These are phyloP conservation scores for Barnettozyma salicaria DNA, from an alignment of 805 yeast genomes.

Conservation along the genomic window DNA sequence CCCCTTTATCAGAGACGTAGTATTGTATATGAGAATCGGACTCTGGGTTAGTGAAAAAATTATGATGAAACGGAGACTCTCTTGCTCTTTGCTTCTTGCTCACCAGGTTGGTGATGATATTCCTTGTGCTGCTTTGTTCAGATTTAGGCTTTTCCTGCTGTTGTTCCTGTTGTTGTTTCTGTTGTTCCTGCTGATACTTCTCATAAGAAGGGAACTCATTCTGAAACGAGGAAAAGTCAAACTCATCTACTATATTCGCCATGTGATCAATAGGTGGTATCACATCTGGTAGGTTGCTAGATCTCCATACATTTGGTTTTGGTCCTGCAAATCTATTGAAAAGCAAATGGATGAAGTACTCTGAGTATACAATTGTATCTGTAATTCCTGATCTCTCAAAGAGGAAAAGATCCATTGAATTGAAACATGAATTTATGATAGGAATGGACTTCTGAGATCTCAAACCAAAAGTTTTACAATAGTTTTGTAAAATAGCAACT, in stretches of 20 bases:
- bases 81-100: constrained; percentile 15
- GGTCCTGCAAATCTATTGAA: constrained; percentile 61
- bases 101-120: background rate
- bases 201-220: constrained; percentile 9
- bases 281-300: constrained; percentile 45
- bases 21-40: constrained; percentile 79
- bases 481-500: constrained; percentile 57
- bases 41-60: constrained; percentile 82
- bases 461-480: constrained; percentile 52
- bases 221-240: constrained; percentile 29
- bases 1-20: constrained; percentile 60
- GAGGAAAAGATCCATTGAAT: constrained; percentile 62
- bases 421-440: constrained; percentile 51
- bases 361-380: constrained; percentile 56
- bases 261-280: constrained; percentile 34
- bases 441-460: constrained; percentile 33
- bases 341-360: constrained; percentile 56
- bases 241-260: constrained; percentile 29
- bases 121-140: background rate
- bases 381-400: constrained; percentile 60
- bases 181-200: constrained; percentile 4
- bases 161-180: background rate
- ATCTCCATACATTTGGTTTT: constrained; percentile 64
- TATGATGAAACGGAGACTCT: constrained; percentile 64
- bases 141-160: background rate